Conservation (phyloP, 176 grass and related monocot genomes). For the Guadua angustifolia region DNA sequence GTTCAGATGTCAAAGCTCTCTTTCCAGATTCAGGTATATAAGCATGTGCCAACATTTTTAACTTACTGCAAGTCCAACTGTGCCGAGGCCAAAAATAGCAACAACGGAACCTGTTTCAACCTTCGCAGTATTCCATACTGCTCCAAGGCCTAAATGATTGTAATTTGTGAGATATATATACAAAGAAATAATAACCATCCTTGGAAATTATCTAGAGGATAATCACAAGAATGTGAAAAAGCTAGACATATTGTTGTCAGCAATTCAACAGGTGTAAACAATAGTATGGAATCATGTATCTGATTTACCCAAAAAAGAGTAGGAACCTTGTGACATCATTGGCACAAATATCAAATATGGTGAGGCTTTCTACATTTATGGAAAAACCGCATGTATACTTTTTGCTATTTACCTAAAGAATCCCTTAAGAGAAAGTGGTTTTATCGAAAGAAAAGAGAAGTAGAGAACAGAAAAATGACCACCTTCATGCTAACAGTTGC, state of each 20-base stretch:
- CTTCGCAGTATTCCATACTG: conserved; percentile 98
- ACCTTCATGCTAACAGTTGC: background rate
- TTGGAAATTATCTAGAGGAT: conserved; percentile 5
- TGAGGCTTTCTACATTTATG: background rate
- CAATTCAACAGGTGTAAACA: background rate
- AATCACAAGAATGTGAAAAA: background rate
- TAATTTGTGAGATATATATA: conserved; percentile 28
- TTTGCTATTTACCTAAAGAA: background rate
- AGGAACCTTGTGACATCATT: background rate
- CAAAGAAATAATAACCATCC: background rate
- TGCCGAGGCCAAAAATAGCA: conserved; percentile 98
- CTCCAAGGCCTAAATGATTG: conserved; percentile 81
- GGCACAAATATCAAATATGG: background rate
- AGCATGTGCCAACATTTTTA: background rate
- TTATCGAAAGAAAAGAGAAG: background rate
- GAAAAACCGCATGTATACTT: background rate
- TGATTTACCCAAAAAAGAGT: background rate
- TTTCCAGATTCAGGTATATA: conserved; percentile 15
- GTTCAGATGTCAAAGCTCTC: background rate
- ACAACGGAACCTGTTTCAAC: conserved; percentile 84
- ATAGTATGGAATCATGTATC: background rate
- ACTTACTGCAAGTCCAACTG: conserved; percentile 96
- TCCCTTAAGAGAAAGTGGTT: background rate
- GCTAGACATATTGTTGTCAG: background rate
- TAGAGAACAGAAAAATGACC: background rate